phyloP scores from a whole-genome alignment of 345 rosid species.

The Syzygium aromaticum region DNA sequence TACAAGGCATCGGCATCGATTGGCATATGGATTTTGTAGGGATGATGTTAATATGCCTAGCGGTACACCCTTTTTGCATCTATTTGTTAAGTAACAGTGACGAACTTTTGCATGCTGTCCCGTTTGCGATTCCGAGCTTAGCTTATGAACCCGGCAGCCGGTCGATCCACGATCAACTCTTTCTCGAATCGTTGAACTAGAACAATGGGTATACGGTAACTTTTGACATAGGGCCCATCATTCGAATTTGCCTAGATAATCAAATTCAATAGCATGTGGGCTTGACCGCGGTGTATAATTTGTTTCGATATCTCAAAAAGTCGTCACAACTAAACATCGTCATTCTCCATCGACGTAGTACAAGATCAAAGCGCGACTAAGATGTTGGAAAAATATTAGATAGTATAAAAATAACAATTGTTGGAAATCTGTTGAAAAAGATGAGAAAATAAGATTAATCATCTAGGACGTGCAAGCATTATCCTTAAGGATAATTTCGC shows the following conservation, averaged over 20 bases:
- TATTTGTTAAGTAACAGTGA: not conserved
- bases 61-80: not conserved
- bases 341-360: not conserved
- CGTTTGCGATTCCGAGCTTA: not conserved
- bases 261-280: not conserved
- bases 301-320: not conserved
- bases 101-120: not conserved
- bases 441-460: no score
- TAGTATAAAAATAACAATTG: no score
- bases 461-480: no score
- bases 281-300: not conserved
- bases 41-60: not conserved
- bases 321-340: not conserved
- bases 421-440: no score
- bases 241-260: not conserved
- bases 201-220: not conserved
- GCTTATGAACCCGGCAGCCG: not conserved
- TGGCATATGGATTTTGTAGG: not conserved
- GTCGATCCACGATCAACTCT: not conserved
- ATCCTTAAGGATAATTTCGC: no score
- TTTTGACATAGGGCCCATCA: not conserved
- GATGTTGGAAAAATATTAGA: not conserved
- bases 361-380: not conserved
- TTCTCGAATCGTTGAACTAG: not conserved
- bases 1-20: not conserved